These are phyloP conservation scores for Nannochloris sp. DNA, from an alignment of 139 green algal species.

Conservation along the genomic window DNA sequence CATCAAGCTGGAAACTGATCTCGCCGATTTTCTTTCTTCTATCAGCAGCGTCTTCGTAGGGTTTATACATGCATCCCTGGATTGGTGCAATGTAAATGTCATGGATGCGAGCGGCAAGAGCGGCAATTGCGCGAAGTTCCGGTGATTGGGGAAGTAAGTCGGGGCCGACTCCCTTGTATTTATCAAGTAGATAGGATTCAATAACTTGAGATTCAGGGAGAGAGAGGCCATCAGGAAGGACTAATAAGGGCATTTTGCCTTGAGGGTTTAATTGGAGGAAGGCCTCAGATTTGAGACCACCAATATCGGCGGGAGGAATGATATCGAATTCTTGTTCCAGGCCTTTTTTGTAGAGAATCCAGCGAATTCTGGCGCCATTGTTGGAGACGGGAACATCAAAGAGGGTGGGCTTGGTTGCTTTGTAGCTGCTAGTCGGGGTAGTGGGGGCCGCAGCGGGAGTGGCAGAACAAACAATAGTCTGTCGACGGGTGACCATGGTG, in stretches of 20 bases:
- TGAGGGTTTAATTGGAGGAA: slow-evolving; percentile 31
- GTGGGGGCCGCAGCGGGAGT: no score
- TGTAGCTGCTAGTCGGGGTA: background rate
- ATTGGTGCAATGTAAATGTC: slow-evolving; percentile 66
- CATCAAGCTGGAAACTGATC: slow-evolving; percentile 54
- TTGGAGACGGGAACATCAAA: slow-evolving; percentile 57
- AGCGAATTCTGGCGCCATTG: slow-evolving; percentile 40
- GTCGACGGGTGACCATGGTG: no score
- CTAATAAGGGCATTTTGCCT: slow-evolving; percentile 67
- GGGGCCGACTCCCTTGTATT: slow-evolving; percentile 34
- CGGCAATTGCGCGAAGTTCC: slow-evolving; percentile 30
- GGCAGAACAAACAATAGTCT: no score
- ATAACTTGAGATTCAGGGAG: slow-evolving; percentile 68
- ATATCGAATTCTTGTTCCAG: slow-evolving; percentile 55
- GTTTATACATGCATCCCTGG: slow-evolving; percentile 60
- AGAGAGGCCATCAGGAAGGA: slow-evolving; percentile 45
- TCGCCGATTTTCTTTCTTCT: slow-evolving; percentile 39
- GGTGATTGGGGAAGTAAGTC: slow-evolving; percentile 41
- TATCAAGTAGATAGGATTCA: slow-evolving; percentile 62
- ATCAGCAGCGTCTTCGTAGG: slow-evolving; percentile 39
- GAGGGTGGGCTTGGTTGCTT: slow-evolving; percentile 33
- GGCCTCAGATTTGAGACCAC: slow-evolving; percentile 40
- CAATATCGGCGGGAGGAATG: slow-evolving; percentile 35
- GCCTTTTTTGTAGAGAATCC: slow-evolving; percentile 55
- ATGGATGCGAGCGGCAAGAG: slow-evolving; percentile 46